These are phyloP conservation scores for Malassezia brasiliensis DNA, from an alignment of 1,284 basidiomycete species.

Conservation along the genomic window DNA sequence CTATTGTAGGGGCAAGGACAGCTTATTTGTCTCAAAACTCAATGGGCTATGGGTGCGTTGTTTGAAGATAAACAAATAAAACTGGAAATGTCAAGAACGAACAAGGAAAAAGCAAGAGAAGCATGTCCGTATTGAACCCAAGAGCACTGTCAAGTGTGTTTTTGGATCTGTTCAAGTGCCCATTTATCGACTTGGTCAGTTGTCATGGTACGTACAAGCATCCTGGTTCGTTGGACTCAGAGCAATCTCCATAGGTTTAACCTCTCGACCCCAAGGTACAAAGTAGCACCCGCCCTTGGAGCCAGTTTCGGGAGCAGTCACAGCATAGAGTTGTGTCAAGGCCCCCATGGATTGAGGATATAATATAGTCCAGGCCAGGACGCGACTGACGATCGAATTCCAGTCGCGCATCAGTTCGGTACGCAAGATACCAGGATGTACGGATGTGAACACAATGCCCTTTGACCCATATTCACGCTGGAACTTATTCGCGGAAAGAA, in stretches of 20 bases:
- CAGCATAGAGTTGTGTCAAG: slow-evolving; percentile 28
- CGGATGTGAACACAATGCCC: slow-evolving; percentile 20
- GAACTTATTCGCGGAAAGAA: slow-evolving; percentile 9
- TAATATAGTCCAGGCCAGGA: neutral
- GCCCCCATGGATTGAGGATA: slow-evolving; percentile 21
- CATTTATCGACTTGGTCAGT: slow-evolving; percentile 19
- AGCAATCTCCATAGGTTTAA: slow-evolving; percentile 15
- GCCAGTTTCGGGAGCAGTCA: slow-evolving; percentile 11
- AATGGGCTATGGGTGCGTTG: too few relatives aligned
- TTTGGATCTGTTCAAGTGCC: slow-evolving; percentile 24
- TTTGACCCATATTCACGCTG: slow-evolving; percentile 3
- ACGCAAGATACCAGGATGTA: slow-evolving; percentile 23
- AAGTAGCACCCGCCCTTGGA: slow-evolving; percentile 22
- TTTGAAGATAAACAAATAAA: too few relatives aligned
- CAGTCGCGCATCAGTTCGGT: slow-evolving; percentile 9
- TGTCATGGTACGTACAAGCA: neutral
- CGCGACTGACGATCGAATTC: neutral
- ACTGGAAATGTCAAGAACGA: too few relatives aligned
- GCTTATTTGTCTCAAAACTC: too few relatives aligned
- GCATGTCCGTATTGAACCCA: too few relatives aligned
- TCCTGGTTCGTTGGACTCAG: slow-evolving; percentile 5
- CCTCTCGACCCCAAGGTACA: slow-evolving; percentile 24
- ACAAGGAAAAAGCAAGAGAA: neutral
- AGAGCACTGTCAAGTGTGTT: neutral
- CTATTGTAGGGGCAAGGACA: too few relatives aligned